These are phyloP conservation scores for Vaccinium macrocarpon DNA, from an alignment of 148 eudicot species.

Conservation along the genomic window DNA sequence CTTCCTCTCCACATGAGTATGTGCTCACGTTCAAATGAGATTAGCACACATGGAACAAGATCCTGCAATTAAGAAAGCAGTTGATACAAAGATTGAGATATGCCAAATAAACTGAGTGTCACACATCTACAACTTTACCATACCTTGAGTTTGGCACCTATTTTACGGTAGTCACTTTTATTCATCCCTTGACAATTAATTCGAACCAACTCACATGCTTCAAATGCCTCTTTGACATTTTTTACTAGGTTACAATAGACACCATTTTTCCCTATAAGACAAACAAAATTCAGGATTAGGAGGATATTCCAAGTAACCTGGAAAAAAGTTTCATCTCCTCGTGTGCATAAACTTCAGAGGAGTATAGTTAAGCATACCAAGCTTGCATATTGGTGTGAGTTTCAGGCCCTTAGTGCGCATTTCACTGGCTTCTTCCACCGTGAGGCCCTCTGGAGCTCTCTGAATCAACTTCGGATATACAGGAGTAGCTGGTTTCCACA, in stretches of 20 bases:
- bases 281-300: background rate
- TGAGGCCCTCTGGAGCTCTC: constrained; percentile 81
- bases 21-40: constrained; percentile 85
- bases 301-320: constrained; percentile 3
- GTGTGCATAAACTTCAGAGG: background rate
- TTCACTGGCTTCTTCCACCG: constrained; percentile 71
- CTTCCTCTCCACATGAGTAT: constrained; percentile 94
- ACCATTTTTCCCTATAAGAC: constrained; percentile 73
- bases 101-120: background rate
- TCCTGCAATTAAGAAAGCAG: constrained; percentile 46
- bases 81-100: background rate
- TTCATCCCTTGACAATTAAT: constrained; percentile 85
- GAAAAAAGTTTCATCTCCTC: background rate
- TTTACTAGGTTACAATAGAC: constrained; percentile 60
- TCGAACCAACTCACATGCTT: constrained; percentile 86
- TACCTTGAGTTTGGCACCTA: constrained; percentile 95
- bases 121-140: constrained; percentile 13
- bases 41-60: constrained; percentile 83
- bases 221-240: constrained; percentile 86
- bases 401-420: constrained; percentile 78
- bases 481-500: constrained; percentile 89
- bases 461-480: constrained; percentile 82
- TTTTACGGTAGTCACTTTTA: constrained; percentile 76
- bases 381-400: constrained; percentile 86
- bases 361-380: constrained; percentile 46